Evolutionary conservation across 768 basidiomycete species (phyloP), one percentile per base, ranked within the genome.

Genomic region (Podaxis carcinomalis): DNA sequence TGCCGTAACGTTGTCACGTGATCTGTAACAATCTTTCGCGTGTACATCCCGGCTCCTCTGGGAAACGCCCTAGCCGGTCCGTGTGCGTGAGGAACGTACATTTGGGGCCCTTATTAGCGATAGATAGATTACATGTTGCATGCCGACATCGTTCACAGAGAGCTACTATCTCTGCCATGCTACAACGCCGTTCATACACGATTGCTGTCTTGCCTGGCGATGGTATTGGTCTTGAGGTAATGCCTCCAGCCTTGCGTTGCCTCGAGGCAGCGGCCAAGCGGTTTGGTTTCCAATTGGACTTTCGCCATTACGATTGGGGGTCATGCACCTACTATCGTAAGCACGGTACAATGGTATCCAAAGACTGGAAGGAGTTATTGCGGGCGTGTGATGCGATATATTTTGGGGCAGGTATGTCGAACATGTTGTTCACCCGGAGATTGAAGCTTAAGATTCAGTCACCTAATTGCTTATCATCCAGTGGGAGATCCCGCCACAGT

Each of bases 201-300:
- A 79, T 83, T 49, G 81, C 81, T 35, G 78, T 79, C 37, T 75
- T 83, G 13, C 77, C 81, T 5, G 82, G 80, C 14, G 82, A 83
- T 68, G 83, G 83, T 5, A 83, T 83, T 62, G 83, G 83, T 2
- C 69, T 75, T 50, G 81, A 84, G 65, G 82, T 83, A 3, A 80
- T 80, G 68, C 75, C 78, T 9, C 80, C 80, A 5, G 80, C 78
- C 5, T 65, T 80, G 35, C 74, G 76, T 3, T 80, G 79, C 63
- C 69, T 84, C 19, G 74, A 80, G 50, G 78, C 76, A 23, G 74
- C 77, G 13, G 74, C 77, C 0, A 67, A 71, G 62, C 74, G 77
- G 57, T 77, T 78, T 58, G 78, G 78, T 2, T 84, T 83, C 62
- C 63, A 68, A 3, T 68, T 82, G 42, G 73, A 80, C 62, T 82